phyloP scores from a whole-genome alignment of 1,284 basidiomycete genomes.

The Ganoderma sp. region DNA sequence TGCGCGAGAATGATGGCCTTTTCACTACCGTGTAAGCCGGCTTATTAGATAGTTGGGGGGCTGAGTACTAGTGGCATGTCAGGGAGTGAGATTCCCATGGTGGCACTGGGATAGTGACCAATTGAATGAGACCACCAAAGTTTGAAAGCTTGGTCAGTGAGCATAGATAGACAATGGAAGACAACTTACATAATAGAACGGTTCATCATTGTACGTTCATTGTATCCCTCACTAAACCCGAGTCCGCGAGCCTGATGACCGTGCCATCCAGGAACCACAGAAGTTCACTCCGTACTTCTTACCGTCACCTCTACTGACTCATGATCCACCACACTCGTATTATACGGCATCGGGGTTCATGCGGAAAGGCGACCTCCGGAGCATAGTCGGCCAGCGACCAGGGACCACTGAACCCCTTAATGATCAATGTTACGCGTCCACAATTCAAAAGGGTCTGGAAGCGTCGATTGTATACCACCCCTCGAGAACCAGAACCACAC shows the following conservation, averaged over 20 bases:
- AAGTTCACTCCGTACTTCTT: neutral
- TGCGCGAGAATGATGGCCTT: no score
- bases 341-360: neutral
- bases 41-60: no score
- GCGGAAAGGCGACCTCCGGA: neutral
- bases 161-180: neutral
- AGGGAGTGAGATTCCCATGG: no score
- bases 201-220: no score
- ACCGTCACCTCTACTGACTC: neutral
- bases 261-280: neutral
- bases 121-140: neutral
- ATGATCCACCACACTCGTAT: neutral
- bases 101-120: neutral
- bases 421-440: no score
- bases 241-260: neutral
- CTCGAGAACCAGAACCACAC: neutral
- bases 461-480: neutral
- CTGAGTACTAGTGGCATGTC: no score
- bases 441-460: neutral
- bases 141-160: neutral
- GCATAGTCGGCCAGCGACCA: neutral
- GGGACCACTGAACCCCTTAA: no score
- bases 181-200: no score
- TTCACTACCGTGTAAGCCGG: no score
- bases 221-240: no score